phyloP scores from a whole-genome alignment of 225 moss, liverwort and hornwort genomes.

The Neckera pumila region DNA sequence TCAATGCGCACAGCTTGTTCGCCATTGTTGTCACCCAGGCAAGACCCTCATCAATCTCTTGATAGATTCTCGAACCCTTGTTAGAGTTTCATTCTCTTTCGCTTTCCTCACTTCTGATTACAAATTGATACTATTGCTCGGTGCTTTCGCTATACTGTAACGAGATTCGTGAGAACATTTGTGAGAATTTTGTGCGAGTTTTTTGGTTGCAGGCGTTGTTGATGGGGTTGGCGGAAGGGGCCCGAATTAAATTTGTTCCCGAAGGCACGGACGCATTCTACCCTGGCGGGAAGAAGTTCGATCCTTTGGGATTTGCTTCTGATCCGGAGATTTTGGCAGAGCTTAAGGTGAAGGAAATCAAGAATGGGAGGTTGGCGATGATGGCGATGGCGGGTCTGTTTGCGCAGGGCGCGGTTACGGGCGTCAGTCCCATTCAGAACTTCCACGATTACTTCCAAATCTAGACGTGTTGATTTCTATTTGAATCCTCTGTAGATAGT shows the following conservation, averaged over 20 bases:
- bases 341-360: constrained; percentile 41
- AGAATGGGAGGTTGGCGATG: constrained; percentile 47
- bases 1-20: constrained; percentile 31
- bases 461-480: neutral
- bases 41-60: neutral
- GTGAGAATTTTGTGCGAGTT: neutral
- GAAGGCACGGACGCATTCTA: constrained; percentile 16
- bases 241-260: neutral
- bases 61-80: neutral
- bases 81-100: neutral
- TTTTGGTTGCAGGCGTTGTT: neutral
- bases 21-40: neutral
- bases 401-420: constrained; percentile 20
- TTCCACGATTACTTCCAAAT: constrained; percentile 22
- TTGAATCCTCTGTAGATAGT: neutral
- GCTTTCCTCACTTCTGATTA: neutral
- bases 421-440: constrained; percentile 33
- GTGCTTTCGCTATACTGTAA: neutral
- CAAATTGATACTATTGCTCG: too few species aligned
- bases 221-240: constrained; percentile 27
- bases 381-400: constrained; percentile 47
- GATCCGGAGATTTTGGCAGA: constrained; percentile 38
- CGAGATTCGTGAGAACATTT: neutral
- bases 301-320: constrained; percentile 22
- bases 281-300: constrained; percentile 37